phyloP scores from a whole-genome alignment of 1,284 basidiomycete genomes.

The Pseudozyma flocculosa region DNA sequence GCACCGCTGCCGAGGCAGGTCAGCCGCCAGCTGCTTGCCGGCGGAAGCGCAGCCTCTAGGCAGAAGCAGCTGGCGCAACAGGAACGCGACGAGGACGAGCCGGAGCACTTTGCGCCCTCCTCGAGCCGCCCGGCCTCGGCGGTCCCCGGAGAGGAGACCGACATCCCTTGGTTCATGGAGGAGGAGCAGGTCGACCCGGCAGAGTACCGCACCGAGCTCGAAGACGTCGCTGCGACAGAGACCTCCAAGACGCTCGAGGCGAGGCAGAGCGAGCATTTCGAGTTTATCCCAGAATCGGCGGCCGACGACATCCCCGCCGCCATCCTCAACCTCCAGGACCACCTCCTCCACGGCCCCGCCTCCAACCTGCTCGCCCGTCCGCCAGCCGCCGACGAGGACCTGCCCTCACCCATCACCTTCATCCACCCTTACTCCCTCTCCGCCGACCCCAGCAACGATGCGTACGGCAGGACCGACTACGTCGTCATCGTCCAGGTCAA shows the following conservation, averaged over 20 bases:
- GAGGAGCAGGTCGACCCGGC: slow-evolving; percentile 36
- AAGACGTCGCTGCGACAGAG: no score
- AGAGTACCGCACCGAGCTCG: not conserved
- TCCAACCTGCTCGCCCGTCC: slow-evolving; percentile 38
- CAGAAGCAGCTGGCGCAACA: no score
- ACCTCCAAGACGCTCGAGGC: not conserved
- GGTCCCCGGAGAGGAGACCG: slow-evolving; percentile 10
- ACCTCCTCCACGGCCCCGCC: slow-evolving; percentile 31
- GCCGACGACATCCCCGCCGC: slow-evolving; percentile 28
- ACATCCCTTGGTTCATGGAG: slow-evolving; percentile 47
- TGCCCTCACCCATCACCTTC: slow-evolving; percentile 33
- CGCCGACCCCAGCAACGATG: slow-evolving; percentile 27
- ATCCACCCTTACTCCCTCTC: slow-evolving; percentile 40
- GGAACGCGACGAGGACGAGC: no score
- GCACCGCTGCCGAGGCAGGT: no score
- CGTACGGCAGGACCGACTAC: slow-evolving; percentile 40
- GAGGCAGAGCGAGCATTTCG: slow-evolving; percentile 8
- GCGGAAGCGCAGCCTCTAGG: no score
- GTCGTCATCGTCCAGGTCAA: slow-evolving; percentile 52
- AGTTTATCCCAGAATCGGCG: slow-evolving; percentile 18
- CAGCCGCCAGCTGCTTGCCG: no score
- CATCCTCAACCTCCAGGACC: slow-evolving; percentile 25
- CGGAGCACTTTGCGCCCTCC: no score
- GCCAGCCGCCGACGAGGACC: slow-evolving; percentile 11
- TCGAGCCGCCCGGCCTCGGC: no score